Conservation (phyloP, 2,329 filamentous ascomycete genomes). For the Fusarium sp. region DNA sequence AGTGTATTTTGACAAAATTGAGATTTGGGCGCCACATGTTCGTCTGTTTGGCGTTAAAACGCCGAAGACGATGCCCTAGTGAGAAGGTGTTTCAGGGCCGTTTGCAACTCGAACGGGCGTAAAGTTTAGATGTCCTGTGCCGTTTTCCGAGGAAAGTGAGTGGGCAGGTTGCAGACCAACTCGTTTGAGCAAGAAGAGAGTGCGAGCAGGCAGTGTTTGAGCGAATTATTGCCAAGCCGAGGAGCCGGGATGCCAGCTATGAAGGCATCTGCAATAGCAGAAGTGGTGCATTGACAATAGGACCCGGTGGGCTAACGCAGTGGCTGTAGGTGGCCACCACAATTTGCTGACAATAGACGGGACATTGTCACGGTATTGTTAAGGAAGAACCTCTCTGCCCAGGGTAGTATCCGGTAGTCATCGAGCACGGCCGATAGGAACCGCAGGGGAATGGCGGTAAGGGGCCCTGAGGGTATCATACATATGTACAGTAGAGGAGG, state of each 20-base stretch:
- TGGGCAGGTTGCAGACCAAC: slow-evolving; percentile 10
- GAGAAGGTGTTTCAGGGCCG: not conserved
- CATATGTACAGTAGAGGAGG: not conserved
- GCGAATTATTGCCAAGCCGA: slow-evolving; percentile 32
- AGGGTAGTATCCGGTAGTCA: slow-evolving; percentile 22
- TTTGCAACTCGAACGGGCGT: slow-evolving; percentile 12
- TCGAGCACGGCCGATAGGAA: slow-evolving; percentile 30
- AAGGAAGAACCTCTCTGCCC: slow-evolving; percentile 8
- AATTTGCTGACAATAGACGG: not conserved
- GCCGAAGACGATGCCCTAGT: slow-evolving; percentile 4
- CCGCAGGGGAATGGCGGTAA: slow-evolving; percentile 36
- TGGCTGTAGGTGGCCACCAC: slow-evolving; percentile 11
- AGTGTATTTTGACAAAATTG: slow-evolving; percentile 44
- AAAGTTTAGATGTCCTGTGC: slow-evolving; percentile 4
- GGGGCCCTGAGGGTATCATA: slow-evolving; percentile 10
- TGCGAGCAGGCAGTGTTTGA: slow-evolving; percentile 20
- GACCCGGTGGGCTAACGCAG: slow-evolving; percentile 8
- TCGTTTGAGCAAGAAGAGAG: slow-evolving; percentile 13
- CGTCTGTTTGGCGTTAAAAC: slow-evolving; percentile 7
- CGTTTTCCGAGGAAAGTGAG: slow-evolving; percentile 16
- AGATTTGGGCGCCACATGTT: slow-evolving; percentile 39
- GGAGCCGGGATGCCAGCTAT: not conserved
- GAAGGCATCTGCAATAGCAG: slow-evolving; percentile 22
- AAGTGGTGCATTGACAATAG: slow-evolving; percentile 25
- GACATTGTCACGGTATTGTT: slow-evolving; percentile 21